Evolutionary conservation across 345 rosid genomes (phyloP), one percentile per base, ranked within the genome.

Genomic region (Tarenaya hassleriana): DNA sequence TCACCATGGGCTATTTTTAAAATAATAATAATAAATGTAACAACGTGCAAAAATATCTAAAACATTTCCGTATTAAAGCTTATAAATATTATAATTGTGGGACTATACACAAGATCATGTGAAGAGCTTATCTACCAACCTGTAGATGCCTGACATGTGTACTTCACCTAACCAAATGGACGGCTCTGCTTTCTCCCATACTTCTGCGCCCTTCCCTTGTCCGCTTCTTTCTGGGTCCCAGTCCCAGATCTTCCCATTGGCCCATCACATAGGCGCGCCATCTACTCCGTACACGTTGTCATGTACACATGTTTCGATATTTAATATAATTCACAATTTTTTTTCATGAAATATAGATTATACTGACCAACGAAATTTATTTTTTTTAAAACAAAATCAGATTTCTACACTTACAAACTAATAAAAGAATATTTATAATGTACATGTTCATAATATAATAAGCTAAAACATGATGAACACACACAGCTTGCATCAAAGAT

Each of bases 141-240:
- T 24, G 51, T 29, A 49, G 29, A 50, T 38, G 49, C 7, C 16
- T 65, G 29, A 34, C 38, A 65, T 35, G 29, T 24, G 29, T 24
- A 24, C 29, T 24, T n/a, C 2, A 24, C 51, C 19, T 57, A 32
- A 29, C 35, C 37, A 29, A 64, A 65, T 43, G 64, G 53, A 65
- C 69, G 64, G 58, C 60, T 58, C 60, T 58, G 54, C 48, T 58
- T 58, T 52, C 60, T 51, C 64, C 59, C 60, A 50, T 18, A 37
- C 53, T 34, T n/a, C n/a, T n/a, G n/a, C n/a, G n/a, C 41, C 32
- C 1, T 52, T 8, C 5, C 15, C 50, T 17, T 18, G 47, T n/a
- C 68, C 43, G 12, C 16, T 37, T 56, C 11, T n/a, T 19, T 43
- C 64, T 58, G 69, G 69, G 16, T 63, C 57, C 48, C 57, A 4